Evolutionary conservation across 352 stramenopile species (phyloP).

Genomic region (Pythium folliculosum): DNA sequence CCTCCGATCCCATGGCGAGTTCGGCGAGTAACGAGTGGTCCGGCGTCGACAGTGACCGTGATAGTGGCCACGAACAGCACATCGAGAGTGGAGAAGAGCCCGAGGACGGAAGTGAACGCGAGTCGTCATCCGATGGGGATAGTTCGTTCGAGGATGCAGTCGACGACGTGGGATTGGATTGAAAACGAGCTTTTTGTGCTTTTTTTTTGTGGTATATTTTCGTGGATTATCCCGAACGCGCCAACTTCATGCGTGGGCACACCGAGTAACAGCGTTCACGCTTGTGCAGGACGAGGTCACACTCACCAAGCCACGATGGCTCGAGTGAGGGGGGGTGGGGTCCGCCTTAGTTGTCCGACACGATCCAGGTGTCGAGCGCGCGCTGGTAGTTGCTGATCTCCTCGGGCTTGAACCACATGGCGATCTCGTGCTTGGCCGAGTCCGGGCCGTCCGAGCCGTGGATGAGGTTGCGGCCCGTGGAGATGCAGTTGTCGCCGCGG

Average conservation of each 20-base stretch:
- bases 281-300: background rate
- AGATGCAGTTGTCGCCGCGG: slow-evolving; percentile 94
- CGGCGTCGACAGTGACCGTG: slow-evolving; percentile 1
- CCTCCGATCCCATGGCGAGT: background rate
- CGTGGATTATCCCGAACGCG: background rate
- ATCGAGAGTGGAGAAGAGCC: background rate
- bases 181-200: background rate
- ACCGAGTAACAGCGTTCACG: background rate
- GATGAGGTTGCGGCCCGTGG: slow-evolving; percentile 91
- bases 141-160: background rate
- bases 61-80: background rate
- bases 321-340: too few species aligned
- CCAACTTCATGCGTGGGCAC: background rate
- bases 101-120: background rate
- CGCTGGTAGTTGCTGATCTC: slow-evolving; percentile 92
- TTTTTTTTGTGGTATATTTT: background rate
- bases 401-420: slow-evolving; percentile 92
- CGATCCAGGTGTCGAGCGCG: slow-evolving; percentile 86
- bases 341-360: slow-evolving; percentile 81
- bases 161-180: background rate
- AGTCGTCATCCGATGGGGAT: background rate
- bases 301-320: too few species aligned
- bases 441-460: slow-evolving; percentile 93
- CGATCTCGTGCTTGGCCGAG: slow-evolving; percentile 91
- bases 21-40: slow-evolving; percentile 9